Evolutionary conservation across 1,284 basidiomycete genomes (phyloP).

Genomic region (Naganishia liquefaciens): DNA sequence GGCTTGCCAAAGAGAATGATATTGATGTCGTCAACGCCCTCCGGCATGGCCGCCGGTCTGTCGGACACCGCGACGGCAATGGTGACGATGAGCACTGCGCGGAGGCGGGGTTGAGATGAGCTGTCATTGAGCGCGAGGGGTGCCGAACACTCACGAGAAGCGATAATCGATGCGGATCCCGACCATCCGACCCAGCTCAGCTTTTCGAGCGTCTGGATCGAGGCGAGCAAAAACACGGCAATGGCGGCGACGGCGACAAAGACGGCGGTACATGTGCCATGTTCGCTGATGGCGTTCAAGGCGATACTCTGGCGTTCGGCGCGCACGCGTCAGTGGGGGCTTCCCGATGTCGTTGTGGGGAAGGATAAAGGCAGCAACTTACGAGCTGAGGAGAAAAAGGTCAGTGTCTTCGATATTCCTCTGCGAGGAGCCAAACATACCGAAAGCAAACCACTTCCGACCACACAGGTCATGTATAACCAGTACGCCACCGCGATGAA

Average conservation of each 20-base stretch:
- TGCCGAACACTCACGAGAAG: neutral
- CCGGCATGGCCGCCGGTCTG: conserved; percentile 47
- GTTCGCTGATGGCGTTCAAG: conserved; percentile 34
- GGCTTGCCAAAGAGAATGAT: conserved; percentile 38
- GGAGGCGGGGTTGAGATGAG: conserved; percentile 35
- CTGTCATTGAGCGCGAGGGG: neutral
- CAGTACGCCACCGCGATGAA: conserved; percentile 45
- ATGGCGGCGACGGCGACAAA: conserved; percentile 44
- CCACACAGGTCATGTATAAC: conserved; percentile 25
- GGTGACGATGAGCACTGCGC: conserved; percentile 34
- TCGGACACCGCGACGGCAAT: conserved; percentile 52
- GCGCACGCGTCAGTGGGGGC: too few relatives aligned
- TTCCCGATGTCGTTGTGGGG: neutral
- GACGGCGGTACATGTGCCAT: conserved; percentile 35
- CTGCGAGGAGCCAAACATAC: neutral
- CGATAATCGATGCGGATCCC: conserved; percentile 35
- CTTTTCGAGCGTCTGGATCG: conserved; percentile 48
- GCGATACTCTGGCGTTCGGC: conserved; percentile 27
- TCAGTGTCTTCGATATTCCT: neutral
- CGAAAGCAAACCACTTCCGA: conserved; percentile 31
- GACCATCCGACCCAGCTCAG: conserved; percentile 52
- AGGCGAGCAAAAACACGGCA: conserved; percentile 40
- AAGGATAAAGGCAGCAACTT: neutral
- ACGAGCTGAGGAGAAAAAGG: neutral
- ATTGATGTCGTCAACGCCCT: conserved; percentile 27